Percentiles rank a stretch among this genome's conserved stretches.
phyloP scores from a whole-genome alignment of 1,284 basidiomycete species.

The Prillingera fragicola region DNA sequence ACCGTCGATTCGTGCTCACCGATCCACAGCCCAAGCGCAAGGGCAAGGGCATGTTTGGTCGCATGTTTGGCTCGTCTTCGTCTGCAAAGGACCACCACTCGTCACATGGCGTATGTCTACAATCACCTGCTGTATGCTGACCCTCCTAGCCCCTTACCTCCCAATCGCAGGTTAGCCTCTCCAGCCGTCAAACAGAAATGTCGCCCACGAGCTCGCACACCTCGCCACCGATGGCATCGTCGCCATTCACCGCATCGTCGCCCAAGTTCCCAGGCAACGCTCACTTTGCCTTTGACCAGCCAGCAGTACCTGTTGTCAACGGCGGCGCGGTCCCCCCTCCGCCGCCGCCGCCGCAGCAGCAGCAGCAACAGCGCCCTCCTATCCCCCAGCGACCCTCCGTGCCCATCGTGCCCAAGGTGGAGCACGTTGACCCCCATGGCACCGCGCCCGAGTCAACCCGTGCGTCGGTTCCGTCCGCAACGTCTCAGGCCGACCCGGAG shows the following conservation, averaged over 20 bases:
- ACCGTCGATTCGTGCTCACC: too few relatives aligned
- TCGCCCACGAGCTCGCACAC: neutral
- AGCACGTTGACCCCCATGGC: too few relatives aligned
- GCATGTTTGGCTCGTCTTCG: constrained; percentile 40
- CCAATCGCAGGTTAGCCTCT: constrained; percentile 10
- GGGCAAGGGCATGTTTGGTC: constrained; percentile 44
- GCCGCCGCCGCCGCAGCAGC: too few relatives aligned
- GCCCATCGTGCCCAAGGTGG: constrained; percentile 10
- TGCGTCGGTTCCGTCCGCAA: too few relatives aligned
- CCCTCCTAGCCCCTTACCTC: constrained; percentile 11
- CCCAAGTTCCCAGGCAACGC: constrained; percentile 13
- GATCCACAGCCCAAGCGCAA: constrained; percentile 37
- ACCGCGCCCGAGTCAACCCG: too few relatives aligned
- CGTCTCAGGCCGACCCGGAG: too few relatives aligned
- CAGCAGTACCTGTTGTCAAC: neutral
- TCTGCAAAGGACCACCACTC: constrained; percentile 11
- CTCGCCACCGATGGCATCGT: constrained; percentile 8
- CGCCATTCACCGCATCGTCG: too few relatives aligned
- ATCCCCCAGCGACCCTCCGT: constrained; percentile 12
- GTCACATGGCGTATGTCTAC: too few relatives aligned
- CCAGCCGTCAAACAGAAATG: constrained; percentile 10
- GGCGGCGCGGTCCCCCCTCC: too few relatives aligned
- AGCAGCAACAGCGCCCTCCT: constrained; percentile 12
- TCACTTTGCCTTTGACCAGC: constrained; percentile 7
- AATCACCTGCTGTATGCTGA: neutral